Evolutionary conservation across 225 moss, liverwort and hornwort species (phyloP), one percentile per base, ranked within the genome.

Genomic region (Asterella californica): DNA sequence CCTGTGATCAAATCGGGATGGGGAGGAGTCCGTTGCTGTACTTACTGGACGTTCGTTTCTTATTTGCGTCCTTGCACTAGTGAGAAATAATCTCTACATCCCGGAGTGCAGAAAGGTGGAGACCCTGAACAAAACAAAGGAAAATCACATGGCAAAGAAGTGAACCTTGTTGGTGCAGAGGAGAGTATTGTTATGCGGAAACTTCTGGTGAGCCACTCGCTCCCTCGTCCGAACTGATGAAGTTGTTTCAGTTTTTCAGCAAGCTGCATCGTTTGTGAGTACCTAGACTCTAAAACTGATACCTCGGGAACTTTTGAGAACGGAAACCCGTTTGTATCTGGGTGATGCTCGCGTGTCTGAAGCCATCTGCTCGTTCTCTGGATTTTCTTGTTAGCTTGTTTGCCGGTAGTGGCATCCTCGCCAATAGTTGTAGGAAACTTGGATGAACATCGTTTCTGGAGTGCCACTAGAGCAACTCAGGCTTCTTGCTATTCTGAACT

Each of bases 171-270:
- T 52, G 88, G 84, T 83, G 92, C 88, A 65, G 91, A 90, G 78
- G 92, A 94, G 79, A 96, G 89, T 78, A 86, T 92, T 81, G 94
- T 91, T 19, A 94, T 96, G 96, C 92, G 96, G 27, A 94, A 91
- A 74, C 89, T 96, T 66, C 87, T 96, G 59, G 92, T 91, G 82
- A 92, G 92, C 80, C 27, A 71, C 50, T 37, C 15, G 48, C 21
- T 67, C 34, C 5, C 46, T 46, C 0, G 24, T 6, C 11, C 61
- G n/a, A 27, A 61, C 17, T 52, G 52, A 61, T 61, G 61, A 42
- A 42, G 42, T 18, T n/a, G n/a, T 46, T 46, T 27, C 25, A 47
- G 11, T 61, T 27, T 61, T 21, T n/a, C n/a, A 0, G 21, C 11
- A 25, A 61, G 61, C 1, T 61, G 27, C n/a, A 61, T 25, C n/a